A percentile compares a stretch with the other conserved stretches of the same genome.
phyloP scores from a whole-genome alignment of 208 protist species.

The Porcisia deanei region DNA sequence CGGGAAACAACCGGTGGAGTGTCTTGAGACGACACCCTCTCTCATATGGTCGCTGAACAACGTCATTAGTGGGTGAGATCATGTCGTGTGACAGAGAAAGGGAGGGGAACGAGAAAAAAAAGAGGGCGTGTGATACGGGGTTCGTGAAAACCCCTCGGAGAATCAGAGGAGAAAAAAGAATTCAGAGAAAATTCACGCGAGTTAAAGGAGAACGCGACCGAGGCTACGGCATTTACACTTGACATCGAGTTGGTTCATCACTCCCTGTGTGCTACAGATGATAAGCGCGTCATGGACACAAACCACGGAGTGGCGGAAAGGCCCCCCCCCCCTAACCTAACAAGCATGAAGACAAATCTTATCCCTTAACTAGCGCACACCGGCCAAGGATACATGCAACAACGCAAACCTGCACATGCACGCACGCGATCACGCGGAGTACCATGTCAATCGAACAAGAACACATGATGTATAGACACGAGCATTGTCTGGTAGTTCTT shows the following conservation, averaged over 20 bases:
- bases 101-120: neutral
- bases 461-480: neutral
- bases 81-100: neutral
- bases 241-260: neutral
- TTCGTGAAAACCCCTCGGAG: too few species aligned
- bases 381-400: neutral
- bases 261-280: neutral
- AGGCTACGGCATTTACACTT: neutral
- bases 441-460: neutral
- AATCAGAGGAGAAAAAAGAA: too few species aligned
- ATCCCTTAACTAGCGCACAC: neutral
- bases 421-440: too few species aligned
- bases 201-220: neutral
- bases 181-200: neutral
- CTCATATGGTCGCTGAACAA: neutral
- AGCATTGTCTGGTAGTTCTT: neutral
- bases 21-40: neutral
- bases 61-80: neutral
- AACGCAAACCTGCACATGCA: neutral
- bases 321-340: neutral
- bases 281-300: neutral
- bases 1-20: neutral
- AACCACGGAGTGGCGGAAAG: neutral
- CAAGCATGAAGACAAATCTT: neutral
- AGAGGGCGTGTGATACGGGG: neutral